phyloP scores from a whole-genome alignment of 441 rosid genomes.

The Rhodomyrtus psidioides region DNA sequence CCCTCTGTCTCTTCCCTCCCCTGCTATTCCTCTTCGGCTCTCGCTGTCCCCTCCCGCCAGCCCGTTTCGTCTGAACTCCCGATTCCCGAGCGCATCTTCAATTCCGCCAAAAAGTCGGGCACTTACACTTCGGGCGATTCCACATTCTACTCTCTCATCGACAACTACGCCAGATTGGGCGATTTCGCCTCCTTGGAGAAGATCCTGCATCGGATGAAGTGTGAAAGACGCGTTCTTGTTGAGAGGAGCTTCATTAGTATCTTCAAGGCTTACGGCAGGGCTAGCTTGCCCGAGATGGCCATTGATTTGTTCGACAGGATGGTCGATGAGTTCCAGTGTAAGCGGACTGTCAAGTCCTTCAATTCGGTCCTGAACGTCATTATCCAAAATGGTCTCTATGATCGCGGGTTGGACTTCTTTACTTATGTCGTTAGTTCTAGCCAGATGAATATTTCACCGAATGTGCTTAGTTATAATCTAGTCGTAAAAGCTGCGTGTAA shows the following conservation, averaged over 20 bases:
- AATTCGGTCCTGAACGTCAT: constrained; percentile 46
- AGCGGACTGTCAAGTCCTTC: constrained; percentile 11
- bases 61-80: constrained; percentile 33
- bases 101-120: constrained; percentile 48
- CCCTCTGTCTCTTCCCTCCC: neutral
- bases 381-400: constrained; percentile 44
- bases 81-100: constrained; percentile 41
- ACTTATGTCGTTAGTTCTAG: constrained; percentile 33
- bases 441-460: constrained; percentile 43
- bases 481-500: constrained; percentile 66
- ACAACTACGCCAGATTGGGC: constrained; percentile 39
- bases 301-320: constrained; percentile 61
- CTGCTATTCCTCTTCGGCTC: constrained; percentile 20
- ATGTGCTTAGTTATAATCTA: constrained; percentile 68
- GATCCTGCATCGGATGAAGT: constrained; percentile 49
- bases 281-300: constrained; percentile 56
- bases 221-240: constrained; percentile 46
- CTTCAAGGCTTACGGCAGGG: constrained; percentile 75
- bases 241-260: constrained; percentile 54
- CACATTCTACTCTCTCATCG: constrained; percentile 58
- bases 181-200: constrained; percentile 54
- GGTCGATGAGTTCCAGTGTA: constrained; percentile 28
- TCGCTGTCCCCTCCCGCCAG: constrained; percentile 8
- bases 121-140: constrained; percentile 69
- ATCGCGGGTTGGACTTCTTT: constrained; percentile 65